These are phyloP conservation scores for Candida vaughaniae DNA, from an alignment of 805 yeast species.

Conservation along the genomic window DNA sequence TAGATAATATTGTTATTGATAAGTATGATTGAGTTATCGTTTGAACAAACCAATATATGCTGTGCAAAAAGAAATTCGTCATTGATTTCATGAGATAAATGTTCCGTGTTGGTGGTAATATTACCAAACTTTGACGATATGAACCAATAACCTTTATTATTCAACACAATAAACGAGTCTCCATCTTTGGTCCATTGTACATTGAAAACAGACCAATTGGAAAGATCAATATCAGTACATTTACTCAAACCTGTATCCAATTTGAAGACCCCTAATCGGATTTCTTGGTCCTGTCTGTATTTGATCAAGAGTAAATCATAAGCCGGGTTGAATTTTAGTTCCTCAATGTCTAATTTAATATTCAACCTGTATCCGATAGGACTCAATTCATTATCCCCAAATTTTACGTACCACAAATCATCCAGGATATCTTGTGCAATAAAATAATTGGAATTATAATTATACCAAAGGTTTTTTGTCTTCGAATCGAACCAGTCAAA, in stretches of 20 bases:
- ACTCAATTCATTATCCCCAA: conserved; percentile 11
- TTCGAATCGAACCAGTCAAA: conserved; percentile 30
- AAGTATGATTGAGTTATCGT: conserved; percentile 10
- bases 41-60: conserved; percentile 3
- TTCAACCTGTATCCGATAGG: conserved; percentile 17
- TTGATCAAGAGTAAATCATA: conserved; percentile 19
- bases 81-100: conserved; percentile 19
- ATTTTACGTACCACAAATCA: conserved; percentile 21
- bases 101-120: conserved; percentile 25
- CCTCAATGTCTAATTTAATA: conserved; percentile 4
- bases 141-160: conserved; percentile 27
- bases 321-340: conserved; percentile 23
- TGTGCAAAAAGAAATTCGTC: conserved; percentile 1
- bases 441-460: conserved; percentile 9
- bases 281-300: background rate
- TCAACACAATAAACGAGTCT: conserved; percentile 24
- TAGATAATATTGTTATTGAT: conserved; percentile 19
- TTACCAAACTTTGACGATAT: conserved; percentile 36
- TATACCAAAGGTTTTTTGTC: conserved; percentile 19
- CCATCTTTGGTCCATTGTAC: conserved; percentile 39
- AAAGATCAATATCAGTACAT: conserved; percentile 4
- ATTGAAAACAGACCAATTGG: background rate
- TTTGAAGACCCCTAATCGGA: conserved; percentile 11
- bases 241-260: conserved; percentile 13
- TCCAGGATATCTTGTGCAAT: conserved; percentile 19